Base-by-base conservation (phyloP, 139 green algal genomes). In the Volvox africanus region DNA sequence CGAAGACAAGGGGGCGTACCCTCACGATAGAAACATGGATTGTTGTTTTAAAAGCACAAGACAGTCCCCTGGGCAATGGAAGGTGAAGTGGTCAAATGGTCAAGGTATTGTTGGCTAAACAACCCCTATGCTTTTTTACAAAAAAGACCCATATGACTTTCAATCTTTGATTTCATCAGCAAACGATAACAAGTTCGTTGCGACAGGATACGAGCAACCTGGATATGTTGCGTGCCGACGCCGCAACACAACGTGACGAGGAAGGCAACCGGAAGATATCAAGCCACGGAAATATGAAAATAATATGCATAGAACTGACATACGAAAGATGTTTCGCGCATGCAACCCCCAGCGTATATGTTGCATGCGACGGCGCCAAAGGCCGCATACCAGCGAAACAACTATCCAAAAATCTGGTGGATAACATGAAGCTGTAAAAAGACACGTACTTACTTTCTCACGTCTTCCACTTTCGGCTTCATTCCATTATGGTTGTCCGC, bases 391-490 rank as follows among this genome's bases (percentile, higher is more conserved):
- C 19, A 21, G 18, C 18, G 28, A 55, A 55, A 55, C 44, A 55
- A 14, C 5, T 55, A 5, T 55, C 44, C 71, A 35, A 5, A 28
- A 24, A 73, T 2, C 65, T 73, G 11, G 16, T 28, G 65, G 11
- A 73, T 24, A 24, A 73, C 5, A 73, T 28, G 24, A 73, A 73
- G 9, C 44, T 16, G 24, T 30, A 73, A 28, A 73, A 73, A 73
- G 65, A 24, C 65, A n/a, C 28, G 33, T 44, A 21, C 83, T 82
- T 30, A 90, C 86, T 55, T 90, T 37, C 86, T 67, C 3, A 90
- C 86, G 32, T 90, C 86, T 9, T 90, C 86, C 21, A 90, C 86
- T 76, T 90, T 90, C 12, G 86, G 86, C 55, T 90, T 90, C 30
- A 76, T 68, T 19, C 86, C 86, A 1, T 50, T 19, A 18, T 90